Evolutionary conservation across 179 eudicot species (phyloP), one percentile per base, ranked within the genome.

Genomic region (Amaranthus tricolor): DNA sequence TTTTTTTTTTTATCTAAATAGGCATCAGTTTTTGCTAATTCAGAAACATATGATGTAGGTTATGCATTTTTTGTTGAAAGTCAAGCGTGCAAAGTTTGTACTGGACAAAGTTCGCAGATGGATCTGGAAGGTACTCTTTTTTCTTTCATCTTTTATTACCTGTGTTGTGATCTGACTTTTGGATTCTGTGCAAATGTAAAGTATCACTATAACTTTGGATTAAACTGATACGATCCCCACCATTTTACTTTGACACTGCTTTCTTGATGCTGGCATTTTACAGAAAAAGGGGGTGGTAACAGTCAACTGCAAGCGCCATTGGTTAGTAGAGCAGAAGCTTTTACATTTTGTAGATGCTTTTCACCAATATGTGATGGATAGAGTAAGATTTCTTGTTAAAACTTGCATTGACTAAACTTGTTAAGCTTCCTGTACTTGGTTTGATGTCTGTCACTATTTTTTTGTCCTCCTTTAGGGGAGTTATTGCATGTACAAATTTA

Each of bases 281-380:
- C 90, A 96, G 98, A 90, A 85, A 62, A 85, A 89, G 85, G 86
- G 96, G 68, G 80, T 76, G 56, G 86, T 79, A 62, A 84, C 90
- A 80, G 82, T 80, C 63, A 86, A 80, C 68, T 74, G 77, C 66
- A 93, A 96, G 86, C 97, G 71, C 71, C 95, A 87, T 70, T 93
- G 95, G 99, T 74, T 96, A 75, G 90, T 96, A 75, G 97, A 91
- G 84, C 99, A 96, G 79, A 96, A 96, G 78, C 93, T 96, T 62
- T 86, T 93, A 73, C 99, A 96, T 83, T 96, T 96, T 79, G 97
- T 96, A 77, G 99, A 95, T 88, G 99, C 99, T 72, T 96, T 95
- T 84, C 99, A 95, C 84, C 98, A 95, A 80, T 95, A 96, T 77
- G 96, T 95, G 76, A 95, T 95, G 99, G 99, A 95, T 79, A 85